Percentiles rank a stretch among this genome's conserved stretches.
Conservation (phyloP, 345 rosid genomes). For the Nephelium lappaceum region DNA sequence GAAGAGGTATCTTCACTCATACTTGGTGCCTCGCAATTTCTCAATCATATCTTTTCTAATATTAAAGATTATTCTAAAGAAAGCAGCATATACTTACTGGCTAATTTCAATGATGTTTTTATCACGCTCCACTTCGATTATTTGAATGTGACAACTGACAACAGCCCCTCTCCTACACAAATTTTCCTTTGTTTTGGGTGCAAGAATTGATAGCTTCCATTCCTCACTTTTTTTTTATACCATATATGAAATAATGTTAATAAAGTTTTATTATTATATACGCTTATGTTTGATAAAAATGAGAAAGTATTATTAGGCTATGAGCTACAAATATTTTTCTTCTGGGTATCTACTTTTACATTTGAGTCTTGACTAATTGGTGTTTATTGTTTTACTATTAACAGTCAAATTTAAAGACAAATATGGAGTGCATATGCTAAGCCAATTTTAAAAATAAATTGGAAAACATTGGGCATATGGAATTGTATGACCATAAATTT, state of each 20-base stretch:
- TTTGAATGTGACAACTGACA: slow-evolving; percentile 1
- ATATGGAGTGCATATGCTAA: neutral
- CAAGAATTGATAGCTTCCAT: neutral
- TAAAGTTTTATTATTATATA: too few relatives aligned
- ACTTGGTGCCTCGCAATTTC: too few relatives aligned
- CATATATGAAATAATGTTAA: too few relatives aligned
- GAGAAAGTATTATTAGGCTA: too few relatives aligned
- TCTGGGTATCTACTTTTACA: neutral
- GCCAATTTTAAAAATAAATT: neutral
- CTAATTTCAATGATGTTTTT: neutral
- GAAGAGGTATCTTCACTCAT: neutral
- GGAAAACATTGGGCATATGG: neutral
- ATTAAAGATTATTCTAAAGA: neutral
- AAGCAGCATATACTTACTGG: neutral
- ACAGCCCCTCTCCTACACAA: neutral
- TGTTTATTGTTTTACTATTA: too few relatives aligned
- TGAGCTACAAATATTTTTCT: too few relatives aligned
- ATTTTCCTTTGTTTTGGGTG: neutral
- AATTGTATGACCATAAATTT: neutral
- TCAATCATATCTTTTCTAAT: too few relatives aligned
- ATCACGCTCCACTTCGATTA: neutral
- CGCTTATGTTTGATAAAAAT: neutral
- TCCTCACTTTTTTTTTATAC: neutral
- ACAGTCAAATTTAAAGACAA: too few relatives aligned
- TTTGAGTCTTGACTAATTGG: too few relatives aligned